Evolutionary conservation across 306 rosid genomes (phyloP), one percentile per base, ranked within the genome.

Genomic region (Malus orientalis): DNA sequence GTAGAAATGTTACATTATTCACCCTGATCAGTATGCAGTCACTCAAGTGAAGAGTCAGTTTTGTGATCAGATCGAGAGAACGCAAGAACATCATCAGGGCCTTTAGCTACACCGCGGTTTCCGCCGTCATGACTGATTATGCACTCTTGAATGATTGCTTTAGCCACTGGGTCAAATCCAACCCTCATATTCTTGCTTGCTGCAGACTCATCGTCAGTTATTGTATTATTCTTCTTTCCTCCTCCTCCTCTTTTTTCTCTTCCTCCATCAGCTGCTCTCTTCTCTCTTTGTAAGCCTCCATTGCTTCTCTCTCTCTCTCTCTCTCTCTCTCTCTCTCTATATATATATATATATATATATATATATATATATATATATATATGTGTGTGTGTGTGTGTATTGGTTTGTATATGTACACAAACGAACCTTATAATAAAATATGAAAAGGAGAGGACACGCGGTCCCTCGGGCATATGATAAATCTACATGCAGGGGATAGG

Each of bases 271-370:
- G 14, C 49, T 76, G 64, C 67, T 82, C 84, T n/a, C 32, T 79
- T 47, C 55, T 81, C 76, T 82, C 90, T 59, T 86, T 76, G 11
- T 54, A 81, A 75, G 87, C 87, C 72, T 86, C 90, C 90, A 86
- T 88, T 63, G 22, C 42, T 40, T 12, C 15, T 22, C 14, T 58
- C 14, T 22, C 11, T 58, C 13, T 58, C 11, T 58, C 11, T 40
- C 38, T 40, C 11, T 40, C 44, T 38, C 42, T 38, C 10, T 33
- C 6, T 33, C 38, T 33, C 7, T 36, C 0, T 36, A 0, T 33
- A 0, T 33, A 1, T 33, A 1, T 33, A 1, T 33, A 6, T 33
- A 6, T 33, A 6, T 36, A 6, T 36, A 36, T 33, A 33, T 1
- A 33, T 1, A 33, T 1, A 33, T n/a, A n/a, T n/a, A n/a, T n/a